Evolutionary conservation across 352 stramenopile genomes (phyloP), one percentile per base, ranked within the genome.

Genomic region (Phytophthora multivora): DNA sequence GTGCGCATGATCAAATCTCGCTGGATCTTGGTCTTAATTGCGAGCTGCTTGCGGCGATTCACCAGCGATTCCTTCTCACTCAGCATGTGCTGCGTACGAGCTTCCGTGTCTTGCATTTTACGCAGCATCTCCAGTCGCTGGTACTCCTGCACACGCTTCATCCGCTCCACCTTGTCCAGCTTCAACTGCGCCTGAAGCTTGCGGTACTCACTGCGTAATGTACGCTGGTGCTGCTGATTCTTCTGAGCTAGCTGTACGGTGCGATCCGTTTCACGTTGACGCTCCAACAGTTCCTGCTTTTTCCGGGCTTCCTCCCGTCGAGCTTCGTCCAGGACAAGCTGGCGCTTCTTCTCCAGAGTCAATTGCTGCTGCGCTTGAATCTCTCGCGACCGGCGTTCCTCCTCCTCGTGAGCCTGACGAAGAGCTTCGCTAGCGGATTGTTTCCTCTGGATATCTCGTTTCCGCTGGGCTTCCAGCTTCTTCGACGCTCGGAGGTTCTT

Each of bases 91-190:
- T 94, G 77, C 2, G 88, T 97, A 15, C 89, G 77, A 18, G 81
- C 67, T 51, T 97, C 88, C 0, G 74, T 90, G 52, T 96, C 89
- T 49, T 93, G 76, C 26, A 97, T 75, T 63, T 95, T 93, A 7
- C 87, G 83, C 41, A 96, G 39, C 35, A 88, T 96, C 59, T 97
- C 89, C n/a, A 97, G 72, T 9, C 90, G 77, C 55, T 95, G 91
- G 73, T 97, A 97, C 62, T 97, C 91, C 57, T 97, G 79, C 23
- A 97, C 87, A 19, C 91, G 89, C 53, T 83, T 89, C 77, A 97
- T 97, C n/a, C 91, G 80, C 55, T 97, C 88, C 7, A 98, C 91
- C 58, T 97, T 97, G 47, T 97, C 90, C 26, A 94, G 66, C 50
- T 33, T 33, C 11, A 33, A 33, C 26, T 30, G 26, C 5, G 26